Evolutionary conservation across 371 early-diverging fungal species (phyloP), one percentile per base, ranked within the genome.

Genomic region (Rhizomucor miehei): DNA sequence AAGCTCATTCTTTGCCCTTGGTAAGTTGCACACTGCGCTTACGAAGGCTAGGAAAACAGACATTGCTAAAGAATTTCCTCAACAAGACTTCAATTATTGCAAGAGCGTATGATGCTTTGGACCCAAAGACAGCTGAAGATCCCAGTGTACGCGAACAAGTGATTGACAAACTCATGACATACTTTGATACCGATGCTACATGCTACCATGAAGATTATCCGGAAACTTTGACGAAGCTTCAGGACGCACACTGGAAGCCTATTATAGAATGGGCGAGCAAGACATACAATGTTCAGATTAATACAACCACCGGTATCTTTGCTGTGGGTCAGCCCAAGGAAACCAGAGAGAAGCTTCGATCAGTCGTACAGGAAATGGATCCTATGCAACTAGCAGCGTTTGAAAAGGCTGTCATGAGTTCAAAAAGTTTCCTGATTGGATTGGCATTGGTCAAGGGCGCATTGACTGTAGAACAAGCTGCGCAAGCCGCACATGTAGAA

Each of bases 351-450:
- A 79, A 60, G 23, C 69, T 95, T 43, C 65, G 82, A 29, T 49
- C 67, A 0, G 66, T 80, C 2, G 71, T 91, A 19, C 71, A 76
- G 21, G 51, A 51, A 16, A 87, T 89, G 80, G 77, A 80, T 60
- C 57, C 83, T 19, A 70, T 91, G 43, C 79, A 86, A 63, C 77
- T 94, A 36, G 87, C 94, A 9, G 94, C 92, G 1, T 92, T 97
- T 65, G 98, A 97, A 65, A 82, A 87, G 60, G 92, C 91, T 2
- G 88, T 89, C 0, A 78, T 95, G 81, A 75, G 84, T 11, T 84
- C 93, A 56, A 97, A 95, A 73, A 93, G 94, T 37, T 91, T 93
- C 72, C 72, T 97, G 59, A 88, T 95, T 51, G 92, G 85, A 1
- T 68, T 95, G 36, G 93, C 92, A 17, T 67, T 97, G 17, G 79